Evolutionary conservation across 2,329 filamentous ascomycete genomes (phyloP).

Genomic region (Raffaelea ambrosiae): DNA sequence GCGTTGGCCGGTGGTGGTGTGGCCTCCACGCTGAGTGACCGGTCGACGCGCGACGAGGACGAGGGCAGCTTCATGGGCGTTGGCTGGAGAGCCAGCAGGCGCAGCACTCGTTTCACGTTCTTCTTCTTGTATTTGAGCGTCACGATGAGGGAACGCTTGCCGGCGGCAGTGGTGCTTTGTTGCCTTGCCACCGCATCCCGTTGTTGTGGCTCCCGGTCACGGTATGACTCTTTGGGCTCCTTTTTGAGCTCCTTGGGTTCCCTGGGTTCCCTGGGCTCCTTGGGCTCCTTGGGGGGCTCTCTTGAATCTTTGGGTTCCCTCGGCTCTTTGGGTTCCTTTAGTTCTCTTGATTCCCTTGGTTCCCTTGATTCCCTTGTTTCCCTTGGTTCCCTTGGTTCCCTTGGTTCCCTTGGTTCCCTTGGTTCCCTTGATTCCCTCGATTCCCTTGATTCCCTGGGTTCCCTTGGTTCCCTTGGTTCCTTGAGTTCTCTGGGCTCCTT

Average conservation of each 20-base stretch:
- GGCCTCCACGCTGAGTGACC: conserved; percentile 33
- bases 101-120: conserved; percentile 33
- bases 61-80: conserved; percentile 25
- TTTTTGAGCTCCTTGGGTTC: not conserved
- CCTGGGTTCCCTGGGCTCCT: not conserved
- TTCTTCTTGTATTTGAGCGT: conserved; percentile 40
- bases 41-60: conserved; percentile 23
- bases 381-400: not conserved
- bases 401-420: not conserved
- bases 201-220: not conserved
- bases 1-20: conserved; percentile 21
- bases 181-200: too few species aligned
- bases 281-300: not conserved
- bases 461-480: not conserved
- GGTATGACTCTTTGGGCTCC: not conserved
- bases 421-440: not conserved
- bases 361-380: not conserved
- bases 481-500: not conserved
- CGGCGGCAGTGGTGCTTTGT: not conserved
- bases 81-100: conserved; percentile 36
- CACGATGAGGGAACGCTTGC: conserved; percentile 26
- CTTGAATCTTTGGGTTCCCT: not conserved
- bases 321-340: conserved; percentile 1
- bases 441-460: not conserved
- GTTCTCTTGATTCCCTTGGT: not conserved